Evolutionary conservation across 768 basidiomycete genomes (phyloP).

Genomic region (Krasilnikovozyma curviuscula): DNA sequence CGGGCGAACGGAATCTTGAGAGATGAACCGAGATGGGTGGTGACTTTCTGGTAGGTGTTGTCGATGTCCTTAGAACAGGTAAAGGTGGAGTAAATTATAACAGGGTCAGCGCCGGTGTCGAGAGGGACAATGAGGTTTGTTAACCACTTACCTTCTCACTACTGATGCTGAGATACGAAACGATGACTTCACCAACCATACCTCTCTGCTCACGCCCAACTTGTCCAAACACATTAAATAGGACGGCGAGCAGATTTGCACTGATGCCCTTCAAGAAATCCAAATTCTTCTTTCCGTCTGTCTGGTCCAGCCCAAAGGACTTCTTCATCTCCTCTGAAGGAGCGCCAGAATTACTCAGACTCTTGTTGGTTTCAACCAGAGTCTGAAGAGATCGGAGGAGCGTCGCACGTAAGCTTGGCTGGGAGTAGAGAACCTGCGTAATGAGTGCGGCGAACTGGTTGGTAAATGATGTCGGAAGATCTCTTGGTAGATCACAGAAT

Average conservation of each 20-base stretch:
- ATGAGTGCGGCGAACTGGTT: conserved; percentile 68
- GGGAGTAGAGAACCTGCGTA: conserved; percentile 78
- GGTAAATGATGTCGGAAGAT: conserved; percentile 55
- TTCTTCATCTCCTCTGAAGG: conserved; percentile 26
- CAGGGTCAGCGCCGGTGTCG: background rate
- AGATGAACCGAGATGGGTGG: conserved; percentile 28
- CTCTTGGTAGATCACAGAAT: conserved; percentile 65
- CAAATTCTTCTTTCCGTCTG: conserved; percentile 47
- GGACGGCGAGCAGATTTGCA: conserved; percentile 82
- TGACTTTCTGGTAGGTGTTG: conserved; percentile 63
- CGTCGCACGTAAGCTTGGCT: conserved; percentile 60
- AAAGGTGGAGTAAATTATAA: background rate
- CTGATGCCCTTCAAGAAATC: conserved; percentile 53
- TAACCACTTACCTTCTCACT: conserved; percentile 38
- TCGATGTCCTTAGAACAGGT: conserved; percentile 40
- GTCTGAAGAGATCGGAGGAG: conserved; percentile 63
- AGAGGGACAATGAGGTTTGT: background rate
- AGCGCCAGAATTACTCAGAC: conserved; percentile 32
- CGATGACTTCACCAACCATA: conserved; percentile 71
- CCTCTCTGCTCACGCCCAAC: conserved; percentile 53
- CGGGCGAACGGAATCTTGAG: conserved; percentile 16
- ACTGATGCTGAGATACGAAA: conserved; percentile 66
- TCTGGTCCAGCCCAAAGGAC: conserved; percentile 36
- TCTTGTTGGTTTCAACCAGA: conserved; percentile 60
- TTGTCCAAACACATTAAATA: conserved; percentile 90